Conservation (phyloP, 495 filamentous ascomycete genomes). For the Penicillium desertorum region DNA sequence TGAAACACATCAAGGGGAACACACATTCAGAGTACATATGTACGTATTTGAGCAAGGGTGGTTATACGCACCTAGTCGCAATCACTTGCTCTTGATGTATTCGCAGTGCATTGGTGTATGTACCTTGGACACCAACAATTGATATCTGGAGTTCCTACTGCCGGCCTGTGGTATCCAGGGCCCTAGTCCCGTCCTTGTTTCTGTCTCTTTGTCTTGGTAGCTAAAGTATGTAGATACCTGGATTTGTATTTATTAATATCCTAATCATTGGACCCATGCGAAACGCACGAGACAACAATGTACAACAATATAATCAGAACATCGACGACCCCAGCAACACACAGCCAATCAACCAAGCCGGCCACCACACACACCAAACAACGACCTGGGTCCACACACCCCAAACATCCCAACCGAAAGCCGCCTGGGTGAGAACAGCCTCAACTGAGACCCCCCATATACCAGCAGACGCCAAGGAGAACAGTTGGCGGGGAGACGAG, state of each 20-base stretch:
- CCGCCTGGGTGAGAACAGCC: conserved; percentile 67
- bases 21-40: not conserved
- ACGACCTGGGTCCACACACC: conserved; percentile 88
- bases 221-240: not conserved
- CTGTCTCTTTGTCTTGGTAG: not conserved
- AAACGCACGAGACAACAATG: not conserved
- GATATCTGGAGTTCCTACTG: not conserved
- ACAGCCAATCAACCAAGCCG: conserved; percentile 77
- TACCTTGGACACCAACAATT: not conserved
- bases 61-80: not conserved
- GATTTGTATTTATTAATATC: not conserved
- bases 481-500: conserved; percentile 65
- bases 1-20: not conserved
- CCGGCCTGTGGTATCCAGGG: not conserved
- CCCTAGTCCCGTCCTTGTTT: not conserved
- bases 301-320: conserved; percentile 28
- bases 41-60: not conserved
- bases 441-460: conserved; percentile 51
- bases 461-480: conserved; percentile 51
- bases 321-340: conserved; percentile 49
- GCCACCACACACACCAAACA: conserved; percentile 99
- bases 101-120: not conserved
- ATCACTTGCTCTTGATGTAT: not conserved
- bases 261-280: not conserved
- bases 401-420: conserved; percentile 88